These are phyloP conservation scores for Aspergillus conjunctus DNA, from an alignment of 495 filamentous ascomycete species.

Conservation along the genomic window DNA sequence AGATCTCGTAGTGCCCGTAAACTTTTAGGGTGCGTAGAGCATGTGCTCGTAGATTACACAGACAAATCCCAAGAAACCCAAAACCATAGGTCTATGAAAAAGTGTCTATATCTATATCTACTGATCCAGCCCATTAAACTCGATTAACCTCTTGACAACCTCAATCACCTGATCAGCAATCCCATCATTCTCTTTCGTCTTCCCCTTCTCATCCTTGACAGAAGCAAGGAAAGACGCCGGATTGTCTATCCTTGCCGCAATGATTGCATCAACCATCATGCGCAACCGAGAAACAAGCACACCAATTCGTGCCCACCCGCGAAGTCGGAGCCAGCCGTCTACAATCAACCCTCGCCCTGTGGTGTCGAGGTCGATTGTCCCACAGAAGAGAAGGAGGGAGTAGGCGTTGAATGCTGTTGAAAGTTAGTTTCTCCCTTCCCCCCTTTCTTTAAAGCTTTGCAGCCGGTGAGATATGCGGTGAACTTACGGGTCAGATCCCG, in stretches of 20 bases:
- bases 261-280: constrained; percentile 80
- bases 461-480: constrained; percentile 8
- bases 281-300: constrained; percentile 83
- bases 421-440: constrained; percentile 1
- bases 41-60: too few species aligned
- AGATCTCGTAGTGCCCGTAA: too few species aligned
- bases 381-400: constrained; percentile 86
- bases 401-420: constrained; percentile 82
- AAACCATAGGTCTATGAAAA: constrained; percentile 7
- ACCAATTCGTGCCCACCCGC: constrained; percentile 94
- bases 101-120: constrained; percentile 27
- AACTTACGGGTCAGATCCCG: constrained; percentile 83
- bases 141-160: constrained; percentile 75
- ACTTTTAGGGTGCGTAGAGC: too few species aligned
- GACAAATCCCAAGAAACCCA: too few species aligned
- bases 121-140: constrained; percentile 83
- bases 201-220: constrained; percentile 15
- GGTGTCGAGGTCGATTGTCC: constrained; percentile 81
- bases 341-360: constrained; percentile 85
- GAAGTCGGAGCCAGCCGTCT: constrained; percentile 87
- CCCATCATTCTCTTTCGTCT: constrained; percentile 5
- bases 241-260: constrained; percentile 77
- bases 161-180: constrained; percentile 69
- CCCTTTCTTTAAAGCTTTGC: not conserved
- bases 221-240: constrained; percentile 55